Percentiles rank a stretch among this genome's conserved stretches.
Evolutionary conservation across 2,329 filamentous ascomycete species (phyloP).

Genomic region (Fusarium verticillioides): DNA sequence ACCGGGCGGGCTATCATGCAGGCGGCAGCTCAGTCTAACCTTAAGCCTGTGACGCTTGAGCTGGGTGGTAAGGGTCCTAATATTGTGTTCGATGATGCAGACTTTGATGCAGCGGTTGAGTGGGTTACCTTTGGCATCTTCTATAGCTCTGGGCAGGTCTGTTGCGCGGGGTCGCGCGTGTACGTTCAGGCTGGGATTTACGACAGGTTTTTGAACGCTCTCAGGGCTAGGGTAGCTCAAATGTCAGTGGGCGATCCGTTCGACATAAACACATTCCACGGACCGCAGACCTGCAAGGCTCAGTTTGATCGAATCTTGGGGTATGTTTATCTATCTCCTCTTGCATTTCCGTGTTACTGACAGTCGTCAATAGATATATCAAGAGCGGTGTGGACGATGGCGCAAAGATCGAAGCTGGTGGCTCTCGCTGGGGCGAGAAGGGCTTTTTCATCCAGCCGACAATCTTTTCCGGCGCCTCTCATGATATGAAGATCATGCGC

Average conservation of each 20-base stretch:
- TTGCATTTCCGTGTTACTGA: no score
- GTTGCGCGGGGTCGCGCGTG: background rate
- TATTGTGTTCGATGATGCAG: background rate
- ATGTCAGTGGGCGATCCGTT: background rate
- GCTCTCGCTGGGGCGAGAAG: background rate
- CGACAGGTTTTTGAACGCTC: background rate
- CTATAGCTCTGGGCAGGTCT: background rate
- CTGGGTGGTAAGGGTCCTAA: background rate
- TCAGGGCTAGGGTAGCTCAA: accelerated
- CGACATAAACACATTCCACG: background rate
- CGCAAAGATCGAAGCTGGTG: background rate
- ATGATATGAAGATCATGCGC: background rate
- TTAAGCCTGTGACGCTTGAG: background rate
- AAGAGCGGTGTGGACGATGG: background rate
- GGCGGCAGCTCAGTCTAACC: background rate
- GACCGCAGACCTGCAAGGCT: background rate
- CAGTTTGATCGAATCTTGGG: background rate
- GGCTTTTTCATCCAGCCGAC: background rate
- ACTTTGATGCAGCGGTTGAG: background rate
- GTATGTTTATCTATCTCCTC: background rate
- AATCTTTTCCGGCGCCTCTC: background rate
- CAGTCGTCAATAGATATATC: background rate
- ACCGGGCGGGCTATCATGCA: background rate
- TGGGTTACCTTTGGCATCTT: background rate
- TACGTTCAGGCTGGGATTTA: background rate